Evolutionary conservation across 805 yeast genomes (phyloP).

Genomic region (Kregervanrija fluxuum): DNA sequence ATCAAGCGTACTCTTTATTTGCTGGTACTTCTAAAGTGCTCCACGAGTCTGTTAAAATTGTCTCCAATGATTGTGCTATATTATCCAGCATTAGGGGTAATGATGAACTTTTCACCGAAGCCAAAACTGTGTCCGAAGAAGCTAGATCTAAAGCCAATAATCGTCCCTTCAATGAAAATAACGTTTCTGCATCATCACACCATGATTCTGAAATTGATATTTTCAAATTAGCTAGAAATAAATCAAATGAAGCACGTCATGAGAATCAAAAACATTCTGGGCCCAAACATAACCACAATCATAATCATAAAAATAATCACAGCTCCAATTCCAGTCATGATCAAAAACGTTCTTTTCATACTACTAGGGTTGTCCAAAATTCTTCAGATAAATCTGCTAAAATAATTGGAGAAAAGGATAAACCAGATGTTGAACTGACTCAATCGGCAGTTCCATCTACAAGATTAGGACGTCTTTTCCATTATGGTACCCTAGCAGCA

Average conservation of each 20-base stretch:
- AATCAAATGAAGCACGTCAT: constrained; percentile 17
- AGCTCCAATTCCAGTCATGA: constrained; percentile 1
- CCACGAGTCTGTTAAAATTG: constrained; percentile 13
- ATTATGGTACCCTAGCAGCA: constrained; percentile 89
- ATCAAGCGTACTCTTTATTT: constrained; percentile 19
- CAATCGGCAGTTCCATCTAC: constrained; percentile 79
- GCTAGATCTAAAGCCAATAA: constrained; percentile 14
- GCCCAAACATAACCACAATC: constrained; percentile 1
- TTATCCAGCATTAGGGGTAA: constrained; percentile 17
- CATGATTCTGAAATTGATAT: constrained; percentile 21
- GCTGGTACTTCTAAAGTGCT: constrained; percentile 23
- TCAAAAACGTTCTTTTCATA: constrained; percentile 10
- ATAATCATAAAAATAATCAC: not conserved
- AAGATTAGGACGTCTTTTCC: constrained; percentile 82
- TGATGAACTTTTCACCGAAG: constrained; percentile 21
- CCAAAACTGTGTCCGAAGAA: constrained; percentile 18
- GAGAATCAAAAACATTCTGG: not conserved
- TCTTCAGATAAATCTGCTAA: constrained; percentile 1
- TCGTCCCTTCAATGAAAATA: constrained; percentile 11
- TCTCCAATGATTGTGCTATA: constrained; percentile 15
- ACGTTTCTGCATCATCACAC: constrained; percentile 5
- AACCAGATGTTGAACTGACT: constrained; percentile 40
- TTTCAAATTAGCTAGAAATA: constrained; percentile 26
- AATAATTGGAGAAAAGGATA: constrained; percentile 27
- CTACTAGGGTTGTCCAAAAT: constrained; percentile 2